Conservation (phyloP, 2,329 filamentous ascomycete species). For the Diplodia scrobiculata region DNA sequence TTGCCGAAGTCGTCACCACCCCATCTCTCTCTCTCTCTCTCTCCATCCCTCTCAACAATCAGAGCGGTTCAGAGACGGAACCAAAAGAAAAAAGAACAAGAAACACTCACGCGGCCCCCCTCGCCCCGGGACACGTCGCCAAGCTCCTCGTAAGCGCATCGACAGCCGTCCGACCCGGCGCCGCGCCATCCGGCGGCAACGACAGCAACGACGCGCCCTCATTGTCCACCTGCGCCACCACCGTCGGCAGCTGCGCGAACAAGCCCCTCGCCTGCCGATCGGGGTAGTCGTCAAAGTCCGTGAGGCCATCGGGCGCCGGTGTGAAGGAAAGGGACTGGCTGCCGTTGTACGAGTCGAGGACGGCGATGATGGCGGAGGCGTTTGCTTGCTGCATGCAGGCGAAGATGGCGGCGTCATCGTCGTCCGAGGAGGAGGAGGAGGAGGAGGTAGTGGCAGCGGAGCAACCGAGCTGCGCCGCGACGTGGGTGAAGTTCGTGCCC, state of each 20-base stretch:
- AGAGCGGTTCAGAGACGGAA: neutral
- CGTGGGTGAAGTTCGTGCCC: slow-evolving; percentile 46
- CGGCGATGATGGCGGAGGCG: slow-evolving; percentile 37
- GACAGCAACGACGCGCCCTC: neutral
- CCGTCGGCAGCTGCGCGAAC: slow-evolving; percentile 41
- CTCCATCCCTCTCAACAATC: too few relatives aligned
- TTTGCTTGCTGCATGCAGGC: slow-evolving; percentile 44
- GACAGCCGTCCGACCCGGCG: slow-evolving; percentile 34
- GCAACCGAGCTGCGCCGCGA: slow-evolving; percentile 45
- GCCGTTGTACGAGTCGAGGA: slow-evolving; percentile 37
- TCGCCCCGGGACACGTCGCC: slow-evolving; percentile 31
- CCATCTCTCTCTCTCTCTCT: too few relatives aligned
- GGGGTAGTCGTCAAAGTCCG: slow-evolving; percentile 43
- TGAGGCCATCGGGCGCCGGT: slow-evolving; percentile 38
- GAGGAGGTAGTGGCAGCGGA: too few relatives aligned
- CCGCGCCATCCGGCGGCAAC: neutral
- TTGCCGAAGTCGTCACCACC: too few relatives aligned
- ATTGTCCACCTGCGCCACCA: slow-evolving; percentile 30
- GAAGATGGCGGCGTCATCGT: slow-evolving; percentile 38
- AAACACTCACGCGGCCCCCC: slow-evolving; percentile 29
- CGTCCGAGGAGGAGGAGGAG: too few relatives aligned
- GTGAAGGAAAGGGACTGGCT: slow-evolving; percentile 36
- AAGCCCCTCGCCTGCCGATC: slow-evolving; percentile 36
- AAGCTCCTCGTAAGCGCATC: slow-evolving; percentile 33
- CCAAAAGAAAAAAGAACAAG: neutral